phyloP scores from a whole-genome alignment of 225 moss, liverwort and hornwort species.

The Thuidium tamariscinum region DNA sequence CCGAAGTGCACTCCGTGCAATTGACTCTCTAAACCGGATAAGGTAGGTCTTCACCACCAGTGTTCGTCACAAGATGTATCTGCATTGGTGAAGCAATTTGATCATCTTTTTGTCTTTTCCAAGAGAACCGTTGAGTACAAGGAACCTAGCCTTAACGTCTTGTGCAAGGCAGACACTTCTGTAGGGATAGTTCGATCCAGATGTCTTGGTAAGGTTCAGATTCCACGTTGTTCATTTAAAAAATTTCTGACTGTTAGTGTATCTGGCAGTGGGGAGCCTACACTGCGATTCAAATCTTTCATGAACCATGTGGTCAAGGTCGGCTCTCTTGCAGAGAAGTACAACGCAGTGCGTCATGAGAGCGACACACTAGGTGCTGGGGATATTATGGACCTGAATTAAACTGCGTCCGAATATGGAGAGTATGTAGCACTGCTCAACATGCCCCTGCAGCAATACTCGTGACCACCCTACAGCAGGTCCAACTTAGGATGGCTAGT shows the following conservation, averaged over 20 bases:
- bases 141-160: not conserved
- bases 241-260: constrained; percentile 4
- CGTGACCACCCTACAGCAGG: not conserved
- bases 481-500: not conserved
- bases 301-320: constrained; percentile 97
- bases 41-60: constrained; percentile 35
- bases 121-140: not conserved
- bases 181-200: not conserved
- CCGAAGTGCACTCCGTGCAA: constrained; percentile 90
- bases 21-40: constrained; percentile 89
- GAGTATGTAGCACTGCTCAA: not conserved
- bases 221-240: not conserved
- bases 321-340: constrained; percentile 91
- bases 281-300: constrained; percentile 91
- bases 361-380: constrained; percentile 85
- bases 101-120: not conserved
- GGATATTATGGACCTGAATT: constrained; percentile 92
- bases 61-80: not conserved
- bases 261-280: constrained; percentile 85
- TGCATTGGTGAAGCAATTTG: not conserved
- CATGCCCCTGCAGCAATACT: not conserved
- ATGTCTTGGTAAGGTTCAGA: not conserved
- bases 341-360: constrained; percentile 98
- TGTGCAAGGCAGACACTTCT: not conserved
- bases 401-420: not conserved